phyloP scores from a whole-genome alignment of 2,329 filamentous ascomycete species.

The Periconia sp. region DNA sequence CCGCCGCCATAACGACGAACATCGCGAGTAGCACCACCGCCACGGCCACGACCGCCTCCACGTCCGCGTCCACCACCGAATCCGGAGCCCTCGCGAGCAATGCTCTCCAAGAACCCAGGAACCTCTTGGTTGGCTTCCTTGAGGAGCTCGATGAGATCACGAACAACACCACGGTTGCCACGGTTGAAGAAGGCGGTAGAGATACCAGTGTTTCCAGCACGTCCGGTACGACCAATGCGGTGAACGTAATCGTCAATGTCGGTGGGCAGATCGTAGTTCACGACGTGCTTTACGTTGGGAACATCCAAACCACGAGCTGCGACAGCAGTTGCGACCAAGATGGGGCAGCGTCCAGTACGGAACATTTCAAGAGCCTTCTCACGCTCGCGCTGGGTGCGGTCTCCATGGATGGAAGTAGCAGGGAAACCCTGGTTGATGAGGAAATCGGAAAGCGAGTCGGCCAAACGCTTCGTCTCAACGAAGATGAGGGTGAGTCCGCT shows the following conservation, averaged over 20 bases:
- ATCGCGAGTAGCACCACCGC: conserved; percentile 74
- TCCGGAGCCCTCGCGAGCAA: conserved; percentile 86
- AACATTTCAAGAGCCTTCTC: conserved; percentile 97
- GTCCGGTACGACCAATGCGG: conserved; percentile 98
- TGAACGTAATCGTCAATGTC: conserved; percentile 99
- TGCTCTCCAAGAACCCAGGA: conserved; percentile 91
- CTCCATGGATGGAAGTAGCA: conserved; percentile 96
- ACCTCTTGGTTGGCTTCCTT: conserved; percentile 99
- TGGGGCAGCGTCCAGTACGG: conserved; percentile 92
- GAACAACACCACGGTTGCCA: conserved; percentile 95
- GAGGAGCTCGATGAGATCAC: conserved; percentile 93
- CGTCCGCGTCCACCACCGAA: conserved; percentile 72
- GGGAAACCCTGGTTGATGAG: conserved; percentile 98
- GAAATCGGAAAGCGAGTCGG: conserved; percentile 95
- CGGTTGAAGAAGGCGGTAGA: conserved; percentile 99
- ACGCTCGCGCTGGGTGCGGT: conserved; percentile 98
- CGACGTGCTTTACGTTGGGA: conserved; percentile 92
- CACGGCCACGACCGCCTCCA: conserved; percentile 71
- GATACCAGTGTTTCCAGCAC: conserved; percentile 98
- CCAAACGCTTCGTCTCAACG: conserved; percentile 99
- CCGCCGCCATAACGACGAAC: conserved; percentile 65
- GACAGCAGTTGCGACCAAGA: conserved; percentile 94
- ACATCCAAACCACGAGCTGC: conserved; percentile 86
- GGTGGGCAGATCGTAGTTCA: conserved; percentile 99
- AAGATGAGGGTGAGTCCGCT: conserved; percentile 93